Evolutionary conservation across 2,329 filamentous ascomycete genomes (phyloP).

Genomic region (Fusarium sp.): DNA sequence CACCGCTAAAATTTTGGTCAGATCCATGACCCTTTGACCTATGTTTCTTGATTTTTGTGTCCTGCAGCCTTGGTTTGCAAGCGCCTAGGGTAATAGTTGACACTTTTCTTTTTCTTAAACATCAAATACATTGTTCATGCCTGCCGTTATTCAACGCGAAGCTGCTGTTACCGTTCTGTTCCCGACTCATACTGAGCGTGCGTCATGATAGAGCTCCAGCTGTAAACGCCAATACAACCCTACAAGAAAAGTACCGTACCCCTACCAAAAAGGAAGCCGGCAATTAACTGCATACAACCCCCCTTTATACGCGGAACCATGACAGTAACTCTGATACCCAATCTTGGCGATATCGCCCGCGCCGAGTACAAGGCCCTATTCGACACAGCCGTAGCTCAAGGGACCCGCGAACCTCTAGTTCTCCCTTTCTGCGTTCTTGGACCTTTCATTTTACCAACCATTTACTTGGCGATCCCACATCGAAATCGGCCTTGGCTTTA

Average conservation of each 20-base stretch:
- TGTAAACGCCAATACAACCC: slow-evolving; percentile 24
- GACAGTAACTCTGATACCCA: slow-evolving; percentile 13
- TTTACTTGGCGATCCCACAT: slow-evolving; percentile 71
- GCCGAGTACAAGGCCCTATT: slow-evolving; percentile 56
- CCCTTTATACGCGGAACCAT: slow-evolving; percentile 13
- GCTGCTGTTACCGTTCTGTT: slow-evolving; percentile 9
- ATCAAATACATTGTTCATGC: not conserved
- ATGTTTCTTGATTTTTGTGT: not conserved
- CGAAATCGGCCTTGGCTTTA: slow-evolving; percentile 64
- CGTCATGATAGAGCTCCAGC: slow-evolving; percentile 29
- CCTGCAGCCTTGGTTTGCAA: not conserved
- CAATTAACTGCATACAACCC: slow-evolving; percentile 5
- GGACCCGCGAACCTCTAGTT: slow-evolving; percentile 62
- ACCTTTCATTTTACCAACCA: slow-evolving; percentile 61
- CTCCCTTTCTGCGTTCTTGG: slow-evolving; percentile 65
- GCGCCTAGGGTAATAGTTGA: not conserved
- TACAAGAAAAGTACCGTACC: slow-evolving; percentile 4
- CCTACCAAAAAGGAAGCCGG: slow-evolving; percentile 3
- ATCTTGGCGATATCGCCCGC: slow-evolving; percentile 49
- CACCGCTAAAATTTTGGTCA: slow-evolving; percentile 24
- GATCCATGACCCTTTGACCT: slow-evolving; percentile 38
- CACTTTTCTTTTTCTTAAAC: not conserved
- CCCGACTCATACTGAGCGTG: slow-evolving; percentile 10
- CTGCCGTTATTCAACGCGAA: too few relatives aligned
- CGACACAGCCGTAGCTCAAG: slow-evolving; percentile 53